Conservation (phyloP, 2,329 filamentous ascomycete genomes). For the Fusarium palustre region DNA sequence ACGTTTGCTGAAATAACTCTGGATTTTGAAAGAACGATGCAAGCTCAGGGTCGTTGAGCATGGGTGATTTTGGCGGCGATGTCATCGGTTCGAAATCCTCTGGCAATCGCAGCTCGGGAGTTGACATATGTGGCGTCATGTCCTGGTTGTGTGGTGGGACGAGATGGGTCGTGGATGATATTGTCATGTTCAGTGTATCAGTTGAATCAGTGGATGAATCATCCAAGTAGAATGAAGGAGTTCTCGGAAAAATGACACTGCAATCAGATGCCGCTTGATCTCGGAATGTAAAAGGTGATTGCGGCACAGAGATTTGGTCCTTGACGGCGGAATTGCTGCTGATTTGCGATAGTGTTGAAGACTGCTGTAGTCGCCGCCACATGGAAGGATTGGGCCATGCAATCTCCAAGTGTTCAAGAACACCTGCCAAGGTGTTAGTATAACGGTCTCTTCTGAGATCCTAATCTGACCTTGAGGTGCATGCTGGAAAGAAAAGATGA, state of each 20-base stretch:
- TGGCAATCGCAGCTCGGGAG: slow-evolving; percentile 56
- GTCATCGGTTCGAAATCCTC: slow-evolving; percentile 52
- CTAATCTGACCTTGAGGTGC: slow-evolving; percentile 74
- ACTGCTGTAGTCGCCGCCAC: slow-evolving; percentile 62
- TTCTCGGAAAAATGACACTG: no score
- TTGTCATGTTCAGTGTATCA: background rate
- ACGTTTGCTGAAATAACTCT: slow-evolving; percentile 56
- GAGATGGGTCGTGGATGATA: background rate
- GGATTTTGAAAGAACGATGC: slow-evolving; percentile 50
- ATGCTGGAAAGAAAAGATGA: slow-evolving; percentile 87
- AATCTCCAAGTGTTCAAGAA: slow-evolving; percentile 78
- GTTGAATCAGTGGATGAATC: background rate
- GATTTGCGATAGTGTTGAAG: background rate
- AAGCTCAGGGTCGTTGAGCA: slow-evolving; percentile 26
- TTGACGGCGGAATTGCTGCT: slow-evolving; percentile 56
- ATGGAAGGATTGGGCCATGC: slow-evolving; percentile 82
- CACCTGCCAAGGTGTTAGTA: slow-evolving; percentile 56
- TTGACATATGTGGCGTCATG: slow-evolving; percentile 51
- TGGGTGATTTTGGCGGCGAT: slow-evolving; percentile 20
- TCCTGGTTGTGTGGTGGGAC: background rate
- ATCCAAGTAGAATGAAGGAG: background rate
- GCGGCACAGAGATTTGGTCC: slow-evolving; percentile 38
- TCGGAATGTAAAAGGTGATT: background rate
- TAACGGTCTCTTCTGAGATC: fast-evolving
- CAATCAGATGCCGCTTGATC: background rate